Evolutionary conservation across 805 yeast genomes (phyloP), one percentile per base, ranked within the genome.

Genomic region (Yamadazyma kitorensis): DNA sequence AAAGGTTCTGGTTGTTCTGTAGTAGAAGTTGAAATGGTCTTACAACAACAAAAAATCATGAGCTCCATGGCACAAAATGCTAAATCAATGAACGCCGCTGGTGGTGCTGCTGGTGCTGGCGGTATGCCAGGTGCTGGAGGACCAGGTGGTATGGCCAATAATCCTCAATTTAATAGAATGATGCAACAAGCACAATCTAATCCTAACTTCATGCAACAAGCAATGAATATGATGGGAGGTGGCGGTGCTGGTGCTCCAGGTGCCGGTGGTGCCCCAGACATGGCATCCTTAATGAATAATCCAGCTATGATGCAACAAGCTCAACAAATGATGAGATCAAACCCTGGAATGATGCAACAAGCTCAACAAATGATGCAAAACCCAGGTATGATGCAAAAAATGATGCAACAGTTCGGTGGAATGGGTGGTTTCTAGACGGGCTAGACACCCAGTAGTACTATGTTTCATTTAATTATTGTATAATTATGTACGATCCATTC

Each of bases 1-100:
- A 74, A 86, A 45, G 98, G 98, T 6, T 81, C 96, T 3, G 98
- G 98, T 15, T 86, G 96, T 16, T 68, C 93, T 2, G 95, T 84
- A 0, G 77, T 86, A 5, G 98, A 91, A 47, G 96, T 91, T 18
- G 97, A 91, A 57, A 86, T 88, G 75, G 86, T 91, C 20, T 68
- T 91, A 43, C 72, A 80, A 64, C 98, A 93, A 63, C 95, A 86
- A 58, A 78, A 84, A 58, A 84, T 87, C 82, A 88, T 93, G 95
- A 87, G 95, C 0, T 72, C 80, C 34, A 86, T 91, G 93, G 96
- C 96, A 2, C 67, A 76, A 69, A 70, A 72, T 64, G 74, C 67
- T 32, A 61, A 60, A 18, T 44, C 43, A 32, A 36, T 35, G 41
- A 45, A 41, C 19, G 35, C 29, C 20, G 6, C 31, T 17, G 43